Conservation (phyloP, 768 basidiomycete genomes). For the Amanita subjunquillea region DNA sequence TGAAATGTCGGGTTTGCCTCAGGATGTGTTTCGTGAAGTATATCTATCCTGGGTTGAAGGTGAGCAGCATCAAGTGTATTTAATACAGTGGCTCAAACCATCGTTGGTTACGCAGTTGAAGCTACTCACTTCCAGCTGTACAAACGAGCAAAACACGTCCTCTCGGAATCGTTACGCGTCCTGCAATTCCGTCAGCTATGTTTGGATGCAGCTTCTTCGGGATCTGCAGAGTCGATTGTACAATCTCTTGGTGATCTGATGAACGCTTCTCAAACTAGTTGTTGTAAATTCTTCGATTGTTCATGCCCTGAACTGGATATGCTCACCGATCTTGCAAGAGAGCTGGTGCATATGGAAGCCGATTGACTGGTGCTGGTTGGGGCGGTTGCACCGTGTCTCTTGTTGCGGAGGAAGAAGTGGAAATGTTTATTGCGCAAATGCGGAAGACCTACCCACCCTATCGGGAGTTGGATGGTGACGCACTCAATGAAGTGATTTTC, state of each 20-base stretch:
- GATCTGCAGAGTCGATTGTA: slow-evolving; percentile 10
- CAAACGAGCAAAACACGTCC: slow-evolving; percentile 74
- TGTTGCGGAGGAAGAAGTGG: slow-evolving; percentile 53
- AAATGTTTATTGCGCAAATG: slow-evolving; percentile 52
- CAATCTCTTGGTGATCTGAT: slow-evolving; percentile 57
- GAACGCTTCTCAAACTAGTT: slow-evolving; percentile 71
- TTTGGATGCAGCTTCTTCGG: slow-evolving; percentile 25
- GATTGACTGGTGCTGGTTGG: slow-evolving; percentile 92
- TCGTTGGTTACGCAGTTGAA: slow-evolving; percentile 40
- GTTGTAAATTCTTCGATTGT: slow-evolving; percentile 62
- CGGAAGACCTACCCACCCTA: slow-evolving; percentile 58
- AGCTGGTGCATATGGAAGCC: slow-evolving; percentile 73
- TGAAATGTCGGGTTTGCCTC: slow-evolving; percentile 44
- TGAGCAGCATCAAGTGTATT: slow-evolving; percentile 19
- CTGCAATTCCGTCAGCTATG: slow-evolving; percentile 68
- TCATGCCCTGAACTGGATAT: slow-evolving; percentile 72
- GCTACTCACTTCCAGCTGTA: slow-evolving; percentile 75
- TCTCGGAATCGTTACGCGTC: slow-evolving; percentile 72
- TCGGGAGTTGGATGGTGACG: slow-evolving; percentile 42
- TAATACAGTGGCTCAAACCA: not conserved
- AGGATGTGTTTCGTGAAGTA: slow-evolving; percentile 46
- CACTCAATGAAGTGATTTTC: slow-evolving; percentile 61
- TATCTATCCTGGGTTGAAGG: slow-evolving; percentile 78
- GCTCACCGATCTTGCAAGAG: slow-evolving; percentile 50
- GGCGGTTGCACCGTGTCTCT: slow-evolving; percentile 85